Evolutionary conservation across 371 early-diverging fungal genomes (phyloP).

Genomic region (Lichtheimia corymbifera): DNA sequence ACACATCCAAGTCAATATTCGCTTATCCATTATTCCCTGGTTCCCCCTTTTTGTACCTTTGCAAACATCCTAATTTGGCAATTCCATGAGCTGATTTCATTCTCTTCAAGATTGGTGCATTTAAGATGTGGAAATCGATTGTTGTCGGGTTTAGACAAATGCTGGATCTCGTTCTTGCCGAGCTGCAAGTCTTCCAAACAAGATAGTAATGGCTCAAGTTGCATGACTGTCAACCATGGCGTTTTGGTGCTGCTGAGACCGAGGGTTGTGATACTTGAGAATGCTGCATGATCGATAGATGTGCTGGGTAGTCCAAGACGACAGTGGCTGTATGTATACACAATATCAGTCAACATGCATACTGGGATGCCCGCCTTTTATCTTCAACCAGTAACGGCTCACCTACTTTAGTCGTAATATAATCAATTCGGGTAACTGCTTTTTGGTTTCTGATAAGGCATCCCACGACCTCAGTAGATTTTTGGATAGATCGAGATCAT

Average conservation of each 20-base stretch:
- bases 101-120: conserved; percentile 69
- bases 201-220: conserved; percentile 52
- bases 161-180: conserved; percentile 56
- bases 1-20: not conserved
- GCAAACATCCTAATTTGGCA: conserved; percentile 42
- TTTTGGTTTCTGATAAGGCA: conserved; percentile 59
- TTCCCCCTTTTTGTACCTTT: conserved; percentile 36
- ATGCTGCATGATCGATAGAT: conserved; percentile 11
- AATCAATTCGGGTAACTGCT: conserved; percentile 57
- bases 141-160: conserved; percentile 22
- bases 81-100: conserved; percentile 64
- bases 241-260: conserved; percentile 24
- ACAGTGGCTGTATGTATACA: conserved; percentile 9
- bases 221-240: conserved; percentile 32
- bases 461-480: conserved; percentile 66
- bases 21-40: not conserved
- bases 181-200: conserved; percentile 68
- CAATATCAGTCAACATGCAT: too few species aligned
- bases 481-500: conserved; percentile 75
- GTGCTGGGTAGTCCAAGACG: conserved; percentile 36
- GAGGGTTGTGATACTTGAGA: conserved; percentile 21
- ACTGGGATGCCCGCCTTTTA: too few species aligned
- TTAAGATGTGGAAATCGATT: conserved; percentile 51
- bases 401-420: conserved; percentile 68
- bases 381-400: not conserved